These are phyloP conservation scores for Saccharomycopsis microspora DNA, from an alignment of 805 yeast genomes.

Conservation along the genomic window DNA sequence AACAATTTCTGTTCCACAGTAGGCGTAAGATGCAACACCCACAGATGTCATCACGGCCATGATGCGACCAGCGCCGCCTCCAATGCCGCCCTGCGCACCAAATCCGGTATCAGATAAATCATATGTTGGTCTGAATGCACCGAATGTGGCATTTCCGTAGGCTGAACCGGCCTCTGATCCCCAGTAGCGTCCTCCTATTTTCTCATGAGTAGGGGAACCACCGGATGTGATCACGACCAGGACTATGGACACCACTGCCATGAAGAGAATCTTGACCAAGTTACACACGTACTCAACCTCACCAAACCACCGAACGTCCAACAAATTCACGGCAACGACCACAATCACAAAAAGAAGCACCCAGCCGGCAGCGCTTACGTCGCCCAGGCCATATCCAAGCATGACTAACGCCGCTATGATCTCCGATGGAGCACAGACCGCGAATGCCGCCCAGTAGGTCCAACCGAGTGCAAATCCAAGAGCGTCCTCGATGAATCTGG, in stretches of 20 bases:
- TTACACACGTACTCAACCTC: slow-evolving; percentile 60
- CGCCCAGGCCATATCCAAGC: slow-evolving; percentile 41
- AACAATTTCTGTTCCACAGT: slow-evolving; percentile 74
- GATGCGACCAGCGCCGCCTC: slow-evolving; percentile 49
- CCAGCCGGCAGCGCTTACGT: slow-evolving; percentile 50
- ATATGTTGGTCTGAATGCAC: slow-evolving; percentile 64
- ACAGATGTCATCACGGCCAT: slow-evolving; percentile 50
- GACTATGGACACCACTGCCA: slow-evolving; percentile 43
- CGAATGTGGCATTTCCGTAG: slow-evolving; percentile 41
- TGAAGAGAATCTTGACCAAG: slow-evolving; percentile 42
- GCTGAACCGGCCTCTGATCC: slow-evolving; percentile 36
- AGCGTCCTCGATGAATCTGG: slow-evolving; percentile 67
- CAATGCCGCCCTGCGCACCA: slow-evolving; percentile 43
- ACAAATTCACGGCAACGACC: slow-evolving; percentile 39
- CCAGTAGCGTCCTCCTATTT: slow-evolving; percentile 66
- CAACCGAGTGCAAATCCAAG: slow-evolving; percentile 68
- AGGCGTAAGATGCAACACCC: slow-evolving; percentile 60
- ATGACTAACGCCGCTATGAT: slow-evolving; percentile 70
- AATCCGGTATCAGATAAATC: slow-evolving; percentile 52
- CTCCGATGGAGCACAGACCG: slow-evolving; percentile 67
- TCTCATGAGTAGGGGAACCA: slow-evolving; percentile 23
- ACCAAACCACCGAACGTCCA: slow-evolving; percentile 64
- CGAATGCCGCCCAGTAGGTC: slow-evolving; percentile 61
- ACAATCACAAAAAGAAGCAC: slow-evolving; percentile 43
- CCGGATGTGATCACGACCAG: slow-evolving; percentile 59